Evolutionary conservation across 2,329 filamentous ascomycete species (phyloP), one percentile per base, ranked within the genome.

Genomic region (Dothidotthia symphoricarpi): DNA sequence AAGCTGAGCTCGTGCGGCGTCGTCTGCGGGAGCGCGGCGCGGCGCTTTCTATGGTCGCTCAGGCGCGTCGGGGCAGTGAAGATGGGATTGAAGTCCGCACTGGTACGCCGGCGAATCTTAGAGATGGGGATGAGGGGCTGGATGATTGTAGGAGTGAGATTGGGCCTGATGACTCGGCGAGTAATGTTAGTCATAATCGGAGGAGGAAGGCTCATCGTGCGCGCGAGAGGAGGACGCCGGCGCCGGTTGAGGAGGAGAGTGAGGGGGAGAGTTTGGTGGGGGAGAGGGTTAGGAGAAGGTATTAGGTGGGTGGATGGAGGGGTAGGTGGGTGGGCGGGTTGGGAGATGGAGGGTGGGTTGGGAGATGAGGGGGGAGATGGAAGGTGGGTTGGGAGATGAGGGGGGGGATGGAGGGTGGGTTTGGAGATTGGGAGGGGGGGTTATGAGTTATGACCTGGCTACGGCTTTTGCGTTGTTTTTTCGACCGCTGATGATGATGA

Each of bases 21-120:
- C 80, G 84, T 1, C 75, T 97, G 4, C 84, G 90, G 5, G 86
- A 93, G 61, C 85, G 91, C 27, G 83, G 84, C 11, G 88, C 88
- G 0, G 90, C 88, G 1, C 73, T 97, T 73, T 73, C 82, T 68
- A 66, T 75, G 79, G 63, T 83, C 74, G 69, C 81, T 69, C 67
- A 82, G 74, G 45, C 75, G 69, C 49, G 76, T 63, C 47, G 82
- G 74, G 64, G 45, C 67, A 74, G 19, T 59, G 74, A 37, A 54
- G 47, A 53, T 11, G 69, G 65, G 3, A 60, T 69, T 15, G 67
- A 69, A 36, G 71, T 73, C 12, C 48, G 71, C 16, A 72, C 67
- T 57, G 45, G 78, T 71, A 34, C 79, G 68, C 76, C 76, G 1
- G 65, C 69, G 15, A 52, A 67, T 41, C 50, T 47, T 24, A 40